phyloP scores from a whole-genome alignment of 805 yeast species.

The Yarrowia alimentaria region DNA sequence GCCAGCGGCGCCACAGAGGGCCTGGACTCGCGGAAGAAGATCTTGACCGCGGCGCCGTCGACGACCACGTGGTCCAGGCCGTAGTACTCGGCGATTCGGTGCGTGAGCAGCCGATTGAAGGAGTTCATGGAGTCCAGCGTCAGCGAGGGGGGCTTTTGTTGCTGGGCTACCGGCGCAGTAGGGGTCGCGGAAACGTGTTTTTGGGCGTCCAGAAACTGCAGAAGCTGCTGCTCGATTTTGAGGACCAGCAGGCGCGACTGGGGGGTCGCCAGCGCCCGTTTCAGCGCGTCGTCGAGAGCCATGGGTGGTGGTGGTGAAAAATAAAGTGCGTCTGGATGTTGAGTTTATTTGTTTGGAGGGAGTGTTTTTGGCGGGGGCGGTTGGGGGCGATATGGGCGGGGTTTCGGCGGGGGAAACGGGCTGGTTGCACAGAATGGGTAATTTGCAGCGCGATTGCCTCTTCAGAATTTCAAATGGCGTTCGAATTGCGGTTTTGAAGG shows the following conservation, averaged over 20 bases:
- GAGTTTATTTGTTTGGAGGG: neutral
- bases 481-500: no score
- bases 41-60: slow-evolving; percentile 50
- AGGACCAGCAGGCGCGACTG: slow-evolving; percentile 53
- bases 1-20: slow-evolving; percentile 17
- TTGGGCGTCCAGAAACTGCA: slow-evolving; percentile 47
- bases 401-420: no score
- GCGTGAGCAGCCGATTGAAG: slow-evolving; percentile 63
- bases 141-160: slow-evolving; percentile 18
- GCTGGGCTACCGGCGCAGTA: slow-evolving; percentile 15
- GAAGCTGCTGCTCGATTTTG: slow-evolving; percentile 49
- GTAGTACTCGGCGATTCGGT: slow-evolving; percentile 68
- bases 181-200: slow-evolving; percentile 33
- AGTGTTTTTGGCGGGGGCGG: no score
- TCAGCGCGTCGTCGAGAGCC: slow-evolving; percentile 40
- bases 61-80: slow-evolving; percentile 56
- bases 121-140: slow-evolving; percentile 60
- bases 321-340: slow-evolving; percentile 9
- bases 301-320: slow-evolving; percentile 15
- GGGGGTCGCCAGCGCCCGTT: slow-evolving; percentile 45
- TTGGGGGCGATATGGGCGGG: no score
- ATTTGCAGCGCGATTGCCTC: no score
- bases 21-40: slow-evolving; percentile 40
- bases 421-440: no score
- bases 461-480: no score